A percentile compares a stretch with the other conserved stretches of the same genome.
These are phyloP conservation scores for Xylariales sp. DNA, from an alignment of 2,329 filamentous ascomycete species.

Conservation along the genomic window DNA sequence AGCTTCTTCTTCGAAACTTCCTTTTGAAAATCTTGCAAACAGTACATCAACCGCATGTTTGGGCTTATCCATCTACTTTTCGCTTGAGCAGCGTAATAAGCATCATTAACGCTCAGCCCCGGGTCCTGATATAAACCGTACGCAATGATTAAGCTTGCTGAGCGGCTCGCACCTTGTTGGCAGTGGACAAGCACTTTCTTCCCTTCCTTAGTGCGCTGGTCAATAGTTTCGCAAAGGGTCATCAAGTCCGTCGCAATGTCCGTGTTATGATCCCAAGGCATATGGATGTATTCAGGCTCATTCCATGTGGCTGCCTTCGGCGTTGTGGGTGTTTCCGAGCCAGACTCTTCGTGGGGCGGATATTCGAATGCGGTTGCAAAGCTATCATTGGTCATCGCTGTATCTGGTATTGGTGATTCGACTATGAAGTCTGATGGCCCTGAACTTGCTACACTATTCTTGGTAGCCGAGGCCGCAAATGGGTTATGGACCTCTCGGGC, in stretches of 20 bases:
- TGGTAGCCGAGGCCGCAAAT: constrained; percentile 58
- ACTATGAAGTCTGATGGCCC: constrained; percentile 49
- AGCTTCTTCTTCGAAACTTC: constrained; percentile 65
- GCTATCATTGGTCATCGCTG: constrained; percentile 67
- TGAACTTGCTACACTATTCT: constrained; percentile 41
- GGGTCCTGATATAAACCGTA: constrained; percentile 86
- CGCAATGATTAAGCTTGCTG: constrained; percentile 86
- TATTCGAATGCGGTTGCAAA: constrained; percentile 72
- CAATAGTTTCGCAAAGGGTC: constrained; percentile 79
- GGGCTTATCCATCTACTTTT: constrained; percentile 90
- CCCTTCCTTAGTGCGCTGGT: constrained; percentile 75
- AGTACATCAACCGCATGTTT: constrained; percentile 93
- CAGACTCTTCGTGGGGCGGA: constrained; percentile 55
- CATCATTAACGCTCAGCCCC: constrained; percentile 81
- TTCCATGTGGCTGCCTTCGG: constrained; percentile 63
- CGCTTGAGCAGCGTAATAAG: constrained; percentile 82
- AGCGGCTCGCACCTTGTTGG: constrained; percentile 86
- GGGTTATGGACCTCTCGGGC: constrained; percentile 85
- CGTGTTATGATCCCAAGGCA: constrained; percentile 90
- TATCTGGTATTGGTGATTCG: constrained; percentile 65
- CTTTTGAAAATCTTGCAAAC: constrained; percentile 83
- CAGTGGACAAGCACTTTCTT: constrained; percentile 87
- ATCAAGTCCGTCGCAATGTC: constrained; percentile 84
- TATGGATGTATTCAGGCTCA: constrained; percentile 84
- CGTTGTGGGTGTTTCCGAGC: constrained; percentile 64